phyloP scores from a whole-genome alignment of 805 yeast genomes.

The Candida endomychidarum region DNA sequence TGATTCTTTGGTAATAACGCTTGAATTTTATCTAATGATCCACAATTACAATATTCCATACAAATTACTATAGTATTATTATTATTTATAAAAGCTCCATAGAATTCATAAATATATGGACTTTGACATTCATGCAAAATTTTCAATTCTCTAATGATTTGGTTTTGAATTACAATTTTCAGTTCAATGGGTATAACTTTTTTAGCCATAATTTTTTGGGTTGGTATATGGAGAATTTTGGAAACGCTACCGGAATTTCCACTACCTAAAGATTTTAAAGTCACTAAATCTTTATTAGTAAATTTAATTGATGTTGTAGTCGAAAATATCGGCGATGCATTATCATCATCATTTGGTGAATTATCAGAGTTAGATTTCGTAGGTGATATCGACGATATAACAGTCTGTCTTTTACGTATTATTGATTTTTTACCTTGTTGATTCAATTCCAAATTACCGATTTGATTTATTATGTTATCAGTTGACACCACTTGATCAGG shows the following conservation, averaged over 20 bases:
- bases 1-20: slow-evolving; percentile 41
- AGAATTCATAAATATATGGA: slow-evolving; percentile 83
- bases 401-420: slow-evolving; percentile 38
- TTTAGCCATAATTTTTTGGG: slow-evolving; percentile 85
- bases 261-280: slow-evolving; percentile 76
- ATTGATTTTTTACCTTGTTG: slow-evolving; percentile 12
- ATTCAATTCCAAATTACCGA: slow-evolving; percentile 25
- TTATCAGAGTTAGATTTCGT: slow-evolving; percentile 27
- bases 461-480: slow-evolving; percentile 26
- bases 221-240: slow-evolving; percentile 85
- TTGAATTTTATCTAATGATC: slow-evolving; percentile 81
- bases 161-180: slow-evolving; percentile 73
- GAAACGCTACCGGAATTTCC: slow-evolving; percentile 95
- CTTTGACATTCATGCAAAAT: slow-evolving; percentile 88
- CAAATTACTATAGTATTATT: slow-evolving; percentile 78
- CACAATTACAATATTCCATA: slow-evolving; percentile 96
- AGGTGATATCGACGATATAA: slow-evolving; percentile 43
- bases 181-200: slow-evolving; percentile 85
- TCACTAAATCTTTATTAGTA: slow-evolving; percentile 62
- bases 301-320: slow-evolving; percentile 33
- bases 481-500: slow-evolving; percentile 24
- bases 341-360: slow-evolving; percentile 10
- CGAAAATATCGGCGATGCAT: slow-evolving; percentile 29
- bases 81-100: slow-evolving; percentile 76
- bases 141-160: slow-evolving; percentile 82